Evolutionary conservation across 208 protist genomes (phyloP), one percentile per base, ranked within the genome.

Genomic region (Herpetomonas tarakana): DNA sequence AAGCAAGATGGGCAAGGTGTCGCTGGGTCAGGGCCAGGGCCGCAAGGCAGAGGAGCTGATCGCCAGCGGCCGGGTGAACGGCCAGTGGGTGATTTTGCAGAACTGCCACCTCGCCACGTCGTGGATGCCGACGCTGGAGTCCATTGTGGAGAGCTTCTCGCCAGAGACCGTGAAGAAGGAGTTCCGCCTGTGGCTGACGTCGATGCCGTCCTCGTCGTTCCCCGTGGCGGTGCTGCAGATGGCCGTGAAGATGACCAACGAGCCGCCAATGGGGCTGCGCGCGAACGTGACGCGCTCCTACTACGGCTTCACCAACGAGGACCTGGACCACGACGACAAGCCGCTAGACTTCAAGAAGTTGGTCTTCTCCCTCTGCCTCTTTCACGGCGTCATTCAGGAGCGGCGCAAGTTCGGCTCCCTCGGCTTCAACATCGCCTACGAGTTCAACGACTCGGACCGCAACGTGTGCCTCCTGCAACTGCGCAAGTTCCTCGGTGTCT

Each of bases 241-340:
- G 47, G 81, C 95, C 21, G 88, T 99, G 55, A 99, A 99, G 83
- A 98, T 99, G 92, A 99, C 98, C 22, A 98, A 99, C 71, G 98
- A 99, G 79, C 98, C 98, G n/a, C 98, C 98, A 25, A 97, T 96
- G 82, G 97, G 97, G 12, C 75, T 99, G 38, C 90, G 96, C 39
- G 87, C 96, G 2, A 99, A 99, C 72, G 76, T 99, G 51, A 89
- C 93, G 18, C 79, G 96, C 9, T 97, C 95, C 14, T 99, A 97
- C 78, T 93, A 87, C 68, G 77, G 72, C 58, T 88, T 98, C 64
- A 88, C 88, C 53, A 79, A 92, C 45, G 87, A 92, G 53, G 83
- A 93, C 68, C 78, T 98, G 24, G 83, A 95, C 50, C 78, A 88
- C 52, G 71, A 71, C 38, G 76, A 66, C 31, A 94, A 96, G 77